phyloP scores from a whole-genome alignment of 2,329 filamentous ascomycete genomes.

The Fusarium verticillioides region DNA sequence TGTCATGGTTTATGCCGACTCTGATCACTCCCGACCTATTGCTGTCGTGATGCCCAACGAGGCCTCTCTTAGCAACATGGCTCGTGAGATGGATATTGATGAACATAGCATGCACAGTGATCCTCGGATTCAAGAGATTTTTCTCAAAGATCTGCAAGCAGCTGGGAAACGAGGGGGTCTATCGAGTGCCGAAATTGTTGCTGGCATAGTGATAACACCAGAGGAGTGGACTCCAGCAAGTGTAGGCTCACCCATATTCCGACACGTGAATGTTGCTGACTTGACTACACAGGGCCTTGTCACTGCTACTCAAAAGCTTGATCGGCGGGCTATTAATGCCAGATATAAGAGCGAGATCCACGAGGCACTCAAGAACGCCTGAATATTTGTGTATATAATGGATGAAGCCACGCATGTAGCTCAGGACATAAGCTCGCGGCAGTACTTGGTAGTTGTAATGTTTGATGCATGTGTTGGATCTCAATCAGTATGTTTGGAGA shows the following conservation, averaged over 20 bases:
- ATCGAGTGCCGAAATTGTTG: constrained; percentile 76
- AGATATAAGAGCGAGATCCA: constrained; percentile 61
- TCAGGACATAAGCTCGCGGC: background rate
- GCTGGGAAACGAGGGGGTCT: constrained; percentile 74
- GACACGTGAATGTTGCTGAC: fast-evolving
- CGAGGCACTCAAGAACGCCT: constrained; percentile 1
- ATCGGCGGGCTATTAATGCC: constrained; percentile 60
- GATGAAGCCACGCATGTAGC: background rate
- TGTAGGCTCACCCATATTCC: constrained; percentile 62
- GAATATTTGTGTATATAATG: no score
- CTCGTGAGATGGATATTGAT: constrained; percentile 68
- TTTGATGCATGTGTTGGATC: background rate
- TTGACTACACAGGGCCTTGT: constrained; percentile 59
- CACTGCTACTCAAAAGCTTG: constrained; percentile 69
- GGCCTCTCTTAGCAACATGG: constrained; percentile 67
- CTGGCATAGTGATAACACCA: constrained; percentile 79
- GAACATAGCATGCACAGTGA: constrained; percentile 75
- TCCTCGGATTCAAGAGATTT: constrained; percentile 67
- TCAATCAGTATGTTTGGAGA: no score
- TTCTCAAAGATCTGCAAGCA: constrained; percentile 73
- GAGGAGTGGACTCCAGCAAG: constrained; percentile 89
- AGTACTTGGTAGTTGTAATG: background rate
- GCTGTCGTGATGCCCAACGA: constrained; percentile 80
- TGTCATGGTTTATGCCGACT: constrained; percentile 85
- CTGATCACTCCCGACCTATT: constrained; percentile 78